These are phyloP conservation scores for Lachancea cidri DNA, from an alignment of 805 yeast genomes.

Conservation along the genomic window DNA sequence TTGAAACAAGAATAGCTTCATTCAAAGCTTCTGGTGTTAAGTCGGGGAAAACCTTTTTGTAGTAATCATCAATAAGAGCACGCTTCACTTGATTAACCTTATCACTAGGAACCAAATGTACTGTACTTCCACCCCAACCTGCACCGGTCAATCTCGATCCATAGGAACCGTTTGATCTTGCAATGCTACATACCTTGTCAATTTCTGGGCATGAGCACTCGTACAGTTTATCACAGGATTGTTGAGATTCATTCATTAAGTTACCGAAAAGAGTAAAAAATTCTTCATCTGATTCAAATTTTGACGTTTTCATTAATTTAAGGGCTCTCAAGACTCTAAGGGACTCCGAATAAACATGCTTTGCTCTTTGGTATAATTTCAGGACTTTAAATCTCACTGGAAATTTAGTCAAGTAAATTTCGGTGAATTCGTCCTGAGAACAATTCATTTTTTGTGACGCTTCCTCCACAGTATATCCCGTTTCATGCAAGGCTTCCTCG, in stretches of 20 bases:
- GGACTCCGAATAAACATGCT: constrained; percentile 60
- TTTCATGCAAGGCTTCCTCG: constrained; percentile 40
- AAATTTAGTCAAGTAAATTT: constrained; percentile 42
- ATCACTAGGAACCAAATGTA: constrained; percentile 46
- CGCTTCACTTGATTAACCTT: constrained; percentile 35
- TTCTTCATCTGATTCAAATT: constrained; percentile 19
- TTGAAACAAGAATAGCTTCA: not conserved
- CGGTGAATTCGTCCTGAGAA: constrained; percentile 39
- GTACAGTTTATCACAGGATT: constrained; percentile 43
- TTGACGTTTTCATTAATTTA: constrained; percentile 32
- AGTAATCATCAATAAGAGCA: constrained; percentile 48
- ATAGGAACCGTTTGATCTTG: constrained; percentile 48
- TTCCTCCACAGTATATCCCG: constrained; percentile 48
- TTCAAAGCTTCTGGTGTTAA: constrained; percentile 37
- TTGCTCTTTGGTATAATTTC: constrained; percentile 51
- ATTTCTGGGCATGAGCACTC: constrained; percentile 54
- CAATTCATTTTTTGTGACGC: constrained; percentile 42
- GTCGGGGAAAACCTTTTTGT: constrained; percentile 43
- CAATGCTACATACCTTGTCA: constrained; percentile 49
- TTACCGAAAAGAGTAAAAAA: constrained; percentile 45
- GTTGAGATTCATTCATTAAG: constrained; percentile 57
- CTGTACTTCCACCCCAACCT: constrained; percentile 72
- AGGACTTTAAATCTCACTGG: constrained; percentile 55
- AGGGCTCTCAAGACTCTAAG: constrained; percentile 51
- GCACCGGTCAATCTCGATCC: constrained; percentile 78